These are phyloP conservation scores for Suhomyces panamericanus DNA, from an alignment of 1,139 yeast genomes.

Conservation along the genomic window DNA sequence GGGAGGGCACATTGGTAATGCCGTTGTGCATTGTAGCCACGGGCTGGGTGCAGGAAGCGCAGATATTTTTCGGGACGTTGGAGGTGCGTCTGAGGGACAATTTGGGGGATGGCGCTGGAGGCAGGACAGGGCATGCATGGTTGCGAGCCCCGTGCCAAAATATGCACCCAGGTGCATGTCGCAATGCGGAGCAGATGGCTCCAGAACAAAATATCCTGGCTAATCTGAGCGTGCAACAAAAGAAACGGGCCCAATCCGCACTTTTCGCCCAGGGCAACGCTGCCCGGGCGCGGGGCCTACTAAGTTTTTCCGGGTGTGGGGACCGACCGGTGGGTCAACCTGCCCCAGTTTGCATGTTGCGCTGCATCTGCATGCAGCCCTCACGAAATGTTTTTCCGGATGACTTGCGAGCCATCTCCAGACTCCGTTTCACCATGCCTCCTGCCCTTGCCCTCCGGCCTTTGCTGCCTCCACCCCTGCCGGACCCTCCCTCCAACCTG, in stretches of 20 bases:
- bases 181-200: conserved; percentile 4
- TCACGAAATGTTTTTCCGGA: conserved; percentile 8
- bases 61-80: conserved; percentile 5
- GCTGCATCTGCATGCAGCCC: neutral
- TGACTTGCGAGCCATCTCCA: neutral
- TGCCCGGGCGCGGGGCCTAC: conserved; percentile 2
- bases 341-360: conserved; percentile 1
- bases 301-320: conserved; percentile 11
- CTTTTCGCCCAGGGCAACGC: neutral
- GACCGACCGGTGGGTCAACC: neutral
- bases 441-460: neutral
- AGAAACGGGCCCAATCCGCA: conserved; percentile 7
- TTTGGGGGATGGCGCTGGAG: conserved; percentile 1
- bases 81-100: neutral
- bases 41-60: conserved; percentile 1
- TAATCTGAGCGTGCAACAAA: neutral
- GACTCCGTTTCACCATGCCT: neutral
- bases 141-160: neutral
- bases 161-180: neutral
- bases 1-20: neutral
- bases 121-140: neutral
- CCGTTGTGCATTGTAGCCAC: neutral
- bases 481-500: neutral
- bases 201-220: conserved; percentile 2
- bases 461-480: neutral